Evolutionary conservation across 495 filamentous ascomycete species (phyloP).

Genomic region (Margaritispora aquatica): DNA sequence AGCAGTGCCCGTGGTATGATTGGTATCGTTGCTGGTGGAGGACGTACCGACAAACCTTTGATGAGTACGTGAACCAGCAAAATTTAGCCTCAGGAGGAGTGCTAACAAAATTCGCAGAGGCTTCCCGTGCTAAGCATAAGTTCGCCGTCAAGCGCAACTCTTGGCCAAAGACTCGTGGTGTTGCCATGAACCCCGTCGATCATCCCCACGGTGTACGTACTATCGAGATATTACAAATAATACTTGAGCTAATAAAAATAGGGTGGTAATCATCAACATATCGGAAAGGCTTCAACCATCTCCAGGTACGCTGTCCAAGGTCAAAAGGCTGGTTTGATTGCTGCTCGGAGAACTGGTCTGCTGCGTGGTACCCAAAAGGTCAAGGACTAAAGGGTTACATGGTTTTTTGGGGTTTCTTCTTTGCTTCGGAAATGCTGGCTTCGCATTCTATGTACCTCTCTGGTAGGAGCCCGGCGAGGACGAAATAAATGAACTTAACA

Average conservation of each 20-base stretch:
- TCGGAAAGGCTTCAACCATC: constrained; percentile 99
- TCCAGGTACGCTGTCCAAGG: constrained; percentile 93
- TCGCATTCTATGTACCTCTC: constrained; percentile 47
- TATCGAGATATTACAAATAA: constrained; percentile 22
- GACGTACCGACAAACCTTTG: constrained; percentile 98
- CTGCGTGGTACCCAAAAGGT: constrained; percentile 99
- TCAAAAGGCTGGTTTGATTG: constrained; percentile 99
- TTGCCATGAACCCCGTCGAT: constrained; percentile 99
- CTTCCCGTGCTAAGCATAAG: constrained; percentile 98
- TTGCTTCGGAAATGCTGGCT: constrained; percentile 50
- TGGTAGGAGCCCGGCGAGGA: constrained; percentile 25
- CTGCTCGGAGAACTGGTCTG: constrained; percentile 96
- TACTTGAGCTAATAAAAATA: constrained; percentile 16
- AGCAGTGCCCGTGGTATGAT: constrained; percentile 94
- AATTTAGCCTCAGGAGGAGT: background rate
- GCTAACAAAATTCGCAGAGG: constrained; percentile 53
- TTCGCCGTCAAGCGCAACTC: constrained; percentile 99
- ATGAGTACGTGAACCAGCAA: constrained; percentile 56
- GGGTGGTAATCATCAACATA: constrained; percentile 99
- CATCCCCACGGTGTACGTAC: constrained; percentile 87
- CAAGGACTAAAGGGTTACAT: constrained; percentile 71
- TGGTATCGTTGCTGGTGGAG: constrained; percentile 98
- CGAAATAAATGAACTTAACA: constrained; percentile 13
- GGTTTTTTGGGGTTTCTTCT: constrained; percentile 35
- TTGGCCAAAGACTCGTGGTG: constrained; percentile 99